Base-by-base conservation (phyloP, 2,329 filamentous ascomycete species). In the Aspergillus costaricaensis region DNA sequence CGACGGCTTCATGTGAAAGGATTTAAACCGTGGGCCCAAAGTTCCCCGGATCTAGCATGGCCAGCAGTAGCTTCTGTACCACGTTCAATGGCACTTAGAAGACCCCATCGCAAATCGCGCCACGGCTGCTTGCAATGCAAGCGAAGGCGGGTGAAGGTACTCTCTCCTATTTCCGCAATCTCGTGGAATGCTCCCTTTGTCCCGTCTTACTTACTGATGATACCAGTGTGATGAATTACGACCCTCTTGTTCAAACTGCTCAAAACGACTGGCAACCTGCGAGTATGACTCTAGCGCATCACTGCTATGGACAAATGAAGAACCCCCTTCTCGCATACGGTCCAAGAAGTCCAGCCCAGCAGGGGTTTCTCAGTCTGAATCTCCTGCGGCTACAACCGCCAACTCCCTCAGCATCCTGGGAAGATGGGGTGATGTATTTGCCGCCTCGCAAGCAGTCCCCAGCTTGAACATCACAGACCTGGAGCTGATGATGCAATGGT, bases 401-500 rank as follows among this genome's bases (percentile, higher is more conserved):
- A 64, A 67, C 47, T 66, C 72, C 23, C 54, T 73, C 14, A 68
- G 65, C n/a, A 61, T 72, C 6, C 56, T 73, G 12, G 64, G 66
- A 8, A 63, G 65, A 39, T 62, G 71, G 2, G 61, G 63, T 36
- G 66, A 60, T 12, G 60, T 63, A 8, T 44, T 54, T 38, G 43
- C 44, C 30, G 30, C 62, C 7, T 57, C 57, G n/a, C 53, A 59
- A 21, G 54, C 63, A n/a, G 58, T 66, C 4, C 43, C 55, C 9
- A 66, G 77, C 36, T 67, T 82, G 8, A 80, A 81, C 58, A 64
- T 82, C 21, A 71, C 78, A 47, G 77, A 82, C 60, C 68, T 77
- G 51, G 81, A 80, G 64, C 73, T 80, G 25, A 78, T 77, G 64
- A 71, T 76, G 65, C 73, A 76, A 17, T 76, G 74, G 74, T 74